A percentile compares a stretch with the other conserved stretches of the same genome.
Conservation (phyloP, 1,139 yeast genomes). For the Yamadazyma epiphylla region DNA sequence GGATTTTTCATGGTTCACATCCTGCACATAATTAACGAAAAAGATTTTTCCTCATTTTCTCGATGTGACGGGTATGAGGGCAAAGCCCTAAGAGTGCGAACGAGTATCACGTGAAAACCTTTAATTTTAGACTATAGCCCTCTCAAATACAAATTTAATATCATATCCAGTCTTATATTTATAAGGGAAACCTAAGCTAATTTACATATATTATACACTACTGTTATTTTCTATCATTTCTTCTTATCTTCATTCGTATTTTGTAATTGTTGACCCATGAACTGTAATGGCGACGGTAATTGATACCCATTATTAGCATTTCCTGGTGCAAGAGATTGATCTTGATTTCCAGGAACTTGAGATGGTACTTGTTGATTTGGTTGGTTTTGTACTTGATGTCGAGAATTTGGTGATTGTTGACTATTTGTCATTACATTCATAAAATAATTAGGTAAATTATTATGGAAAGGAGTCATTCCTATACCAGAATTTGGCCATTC, state of each 20-base stretch:
- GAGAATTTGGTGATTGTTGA: slow-evolving; percentile 4
- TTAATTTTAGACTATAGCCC: slow-evolving; percentile 3
- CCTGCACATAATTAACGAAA: neutral
- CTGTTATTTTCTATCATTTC: too few relatives aligned
- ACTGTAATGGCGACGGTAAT: slow-evolving; percentile 15
- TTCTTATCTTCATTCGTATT: neutral
- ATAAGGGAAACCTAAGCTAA: neutral
- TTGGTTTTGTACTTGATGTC: neutral
- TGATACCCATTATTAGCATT: slow-evolving; percentile 8
- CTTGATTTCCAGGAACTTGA: neutral
- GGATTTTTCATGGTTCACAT: slow-evolving; percentile 15
- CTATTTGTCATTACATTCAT: slow-evolving; percentile 19
- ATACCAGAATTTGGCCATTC: slow-evolving; percentile 39
- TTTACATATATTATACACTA: slow-evolving; percentile 2
- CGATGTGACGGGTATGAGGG: too few relatives aligned
- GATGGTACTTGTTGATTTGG: slow-evolving; percentile 2
- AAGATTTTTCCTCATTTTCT: neutral
- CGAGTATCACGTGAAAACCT: neutral
- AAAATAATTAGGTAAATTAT: slow-evolving; percentile 23
- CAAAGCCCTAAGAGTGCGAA: too few relatives aligned
- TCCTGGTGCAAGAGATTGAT: slow-evolving; percentile 1
- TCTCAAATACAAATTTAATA: slow-evolving; percentile 10
- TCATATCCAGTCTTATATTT: neutral
- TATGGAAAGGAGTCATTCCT: slow-evolving; percentile 38
- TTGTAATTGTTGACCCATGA: slow-evolving; percentile 8